Evolutionary conservation across 1,284 basidiomycete genomes (phyloP).

Genomic region (Cryptococcus maquisensis): DNA sequence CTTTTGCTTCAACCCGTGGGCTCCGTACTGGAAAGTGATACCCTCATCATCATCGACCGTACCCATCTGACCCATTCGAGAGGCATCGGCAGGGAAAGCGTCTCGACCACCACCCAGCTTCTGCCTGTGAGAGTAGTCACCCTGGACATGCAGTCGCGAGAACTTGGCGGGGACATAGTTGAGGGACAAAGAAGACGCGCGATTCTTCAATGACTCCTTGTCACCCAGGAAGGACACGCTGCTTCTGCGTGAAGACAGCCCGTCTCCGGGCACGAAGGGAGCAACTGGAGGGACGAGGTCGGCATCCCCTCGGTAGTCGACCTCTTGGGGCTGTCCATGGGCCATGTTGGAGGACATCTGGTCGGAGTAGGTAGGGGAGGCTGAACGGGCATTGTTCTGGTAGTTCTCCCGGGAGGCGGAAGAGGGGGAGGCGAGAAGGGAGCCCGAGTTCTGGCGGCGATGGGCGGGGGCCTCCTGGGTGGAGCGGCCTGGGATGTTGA

Average conservation of each 20-base stretch:
- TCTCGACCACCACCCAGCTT: slow-evolving; percentile 60
- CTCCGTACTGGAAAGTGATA: slow-evolving; percentile 47
- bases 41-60: slow-evolving; percentile 59
- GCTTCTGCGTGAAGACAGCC: slow-evolving; percentile 16
- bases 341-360: slow-evolving; percentile 13
- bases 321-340: slow-evolving; percentile 17
- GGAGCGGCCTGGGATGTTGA: background rate
- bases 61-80: slow-evolving; percentile 54
- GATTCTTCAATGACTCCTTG: slow-evolving; percentile 8
- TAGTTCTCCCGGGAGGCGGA: background rate
- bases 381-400: background rate
- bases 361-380: slow-evolving; percentile 13
- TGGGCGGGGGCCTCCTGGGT: background rate
- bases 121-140: slow-evolving; percentile 46
- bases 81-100: slow-evolving; percentile 52
- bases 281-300: slow-evolving; percentile 28
- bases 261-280: slow-evolving; percentile 24
- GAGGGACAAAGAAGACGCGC: slow-evolving; percentile 50
- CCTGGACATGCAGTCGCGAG: slow-evolving; percentile 52
- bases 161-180: slow-evolving; percentile 67
- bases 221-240: slow-evolving; percentile 19
- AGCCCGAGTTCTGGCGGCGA: slow-evolving; percentile 3
- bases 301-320: slow-evolving; percentile 23
- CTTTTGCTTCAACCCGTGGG: slow-evolving; percentile 47
- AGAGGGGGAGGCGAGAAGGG: background rate